These are phyloP conservation scores for Linum trigynum DNA, from an alignment of 345 rosid species.

Conservation along the genomic window DNA sequence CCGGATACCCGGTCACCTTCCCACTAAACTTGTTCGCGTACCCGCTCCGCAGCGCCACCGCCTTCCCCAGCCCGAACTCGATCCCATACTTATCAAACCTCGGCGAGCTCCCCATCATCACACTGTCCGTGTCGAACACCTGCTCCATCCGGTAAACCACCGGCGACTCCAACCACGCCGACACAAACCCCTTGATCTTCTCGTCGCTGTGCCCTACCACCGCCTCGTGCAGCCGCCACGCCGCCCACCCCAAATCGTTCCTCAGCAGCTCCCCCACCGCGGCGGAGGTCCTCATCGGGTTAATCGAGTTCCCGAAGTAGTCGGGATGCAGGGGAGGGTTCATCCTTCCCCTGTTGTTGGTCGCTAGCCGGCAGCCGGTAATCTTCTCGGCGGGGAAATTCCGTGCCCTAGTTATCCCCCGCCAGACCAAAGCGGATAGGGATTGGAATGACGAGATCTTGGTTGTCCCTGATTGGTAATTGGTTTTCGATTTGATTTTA, in stretches of 20 bases:
- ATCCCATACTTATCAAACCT: slow-evolving; percentile 65
- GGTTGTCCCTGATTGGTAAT: slow-evolving; percentile 30
- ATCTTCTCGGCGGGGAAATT: slow-evolving; percentile 23
- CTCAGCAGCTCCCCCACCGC: slow-evolving; percentile 48
- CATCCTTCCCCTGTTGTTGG: slow-evolving; percentile 45
- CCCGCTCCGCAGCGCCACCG: slow-evolving; percentile 57
- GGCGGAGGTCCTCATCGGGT: slow-evolving; percentile 25
- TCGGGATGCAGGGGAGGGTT: slow-evolving; percentile 33
- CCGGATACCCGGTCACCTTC: slow-evolving; percentile 52
- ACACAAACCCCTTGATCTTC: slow-evolving; percentile 23
- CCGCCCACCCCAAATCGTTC: slow-evolving; percentile 54
- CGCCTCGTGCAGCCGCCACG: slow-evolving; percentile 42
- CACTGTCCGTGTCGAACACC: slow-evolving; percentile 41
- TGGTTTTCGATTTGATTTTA: slow-evolving; percentile 42
- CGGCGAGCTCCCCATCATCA: slow-evolving; percentile 81
- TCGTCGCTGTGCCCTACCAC: slow-evolving; percentile 37
- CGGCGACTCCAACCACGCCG: slow-evolving; percentile 40
- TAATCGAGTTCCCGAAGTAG: slow-evolving; percentile 58
- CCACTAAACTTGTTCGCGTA: slow-evolving; percentile 67
- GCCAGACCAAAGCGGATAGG: slow-evolving; percentile 55
- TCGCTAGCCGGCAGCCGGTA: slow-evolving; percentile 45
- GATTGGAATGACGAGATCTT: slow-evolving; percentile 70
- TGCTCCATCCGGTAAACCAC: slow-evolving; percentile 29
- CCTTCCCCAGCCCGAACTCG: slow-evolving; percentile 79
- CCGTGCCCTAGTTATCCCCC: slow-evolving; percentile 42